Base-by-base conservation (phyloP, 345 rosid genomes). In the Firmiana major region DNA sequence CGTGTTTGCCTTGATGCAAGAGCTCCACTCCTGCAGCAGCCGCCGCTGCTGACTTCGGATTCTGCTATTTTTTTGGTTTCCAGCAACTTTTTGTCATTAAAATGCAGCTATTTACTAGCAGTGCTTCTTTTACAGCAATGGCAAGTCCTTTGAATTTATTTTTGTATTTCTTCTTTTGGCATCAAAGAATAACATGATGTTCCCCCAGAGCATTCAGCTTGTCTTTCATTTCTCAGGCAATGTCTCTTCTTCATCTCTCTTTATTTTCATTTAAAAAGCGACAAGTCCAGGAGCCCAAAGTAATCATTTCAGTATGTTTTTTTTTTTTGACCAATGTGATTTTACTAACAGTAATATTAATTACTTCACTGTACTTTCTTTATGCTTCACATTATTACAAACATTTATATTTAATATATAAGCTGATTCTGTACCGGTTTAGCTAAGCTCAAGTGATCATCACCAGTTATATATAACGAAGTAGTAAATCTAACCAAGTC, bases 221-320 rank as follows among this genome's bases (percentile, higher is more conserved):
- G 75, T 71, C 63, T 53, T 53, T 34, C 62, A 53, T 71, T 71
- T 51, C 28, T 51, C 22, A 51, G 74, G 74, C 74, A 68, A 68
- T 24, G 2, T 45, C 11, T 40, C 69, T 48, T 45, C 16, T 4
- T 31, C 3, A 31, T 31, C 34, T 9, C 40, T 17, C 13, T 17
- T 48, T 17, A 3, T 69, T 9, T 19, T 49, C 60, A 71, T 70
- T 70, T 48, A 49, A 48, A 28, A 9, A 53, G 13, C 36, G 36
- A 53, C 3, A 1, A 54, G 28, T 54, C 26, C 4, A 43, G 24
- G 21, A 51, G 55, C 7, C 21, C 21, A 16, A 51, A 17, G n/a
- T 6, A 17, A 51, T 51, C 55, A 6, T 53, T 53, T 6, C 58
- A 53, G 0, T 5, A 15, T n/a, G n/a, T n/a, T n/a, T n/a, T n/a